Evolutionary conservation across 441 rosid genomes (phyloP).

Genomic region (Lepidium campestre): DNA sequence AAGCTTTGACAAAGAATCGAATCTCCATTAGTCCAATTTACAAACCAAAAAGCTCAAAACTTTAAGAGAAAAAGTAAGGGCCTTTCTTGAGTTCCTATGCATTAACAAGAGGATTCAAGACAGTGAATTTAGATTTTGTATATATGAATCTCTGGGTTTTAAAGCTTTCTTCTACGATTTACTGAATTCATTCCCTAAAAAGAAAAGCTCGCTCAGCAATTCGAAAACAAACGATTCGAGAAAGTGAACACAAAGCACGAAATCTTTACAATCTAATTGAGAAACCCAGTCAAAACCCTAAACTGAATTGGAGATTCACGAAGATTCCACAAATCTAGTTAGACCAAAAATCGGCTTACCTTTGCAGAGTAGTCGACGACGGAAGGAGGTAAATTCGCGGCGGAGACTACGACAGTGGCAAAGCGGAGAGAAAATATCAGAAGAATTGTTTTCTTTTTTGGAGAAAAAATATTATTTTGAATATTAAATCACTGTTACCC

Average conservation of each 20-base stretch:
- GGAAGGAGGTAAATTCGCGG: neutral
- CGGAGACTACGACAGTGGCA: neutral
- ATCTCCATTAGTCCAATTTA: neutral
- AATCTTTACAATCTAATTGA: neutral
- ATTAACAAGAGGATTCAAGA: neutral
- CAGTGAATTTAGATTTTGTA: neutral
- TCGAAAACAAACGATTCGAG: neutral
- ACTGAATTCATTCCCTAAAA: neutral
- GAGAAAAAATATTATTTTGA: too few relatives aligned
- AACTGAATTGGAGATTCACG: neutral
- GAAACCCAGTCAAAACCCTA: neutral
- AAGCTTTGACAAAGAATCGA: neutral
- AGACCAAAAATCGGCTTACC: neutral
- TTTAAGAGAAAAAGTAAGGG: neutral
- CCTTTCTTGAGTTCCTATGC: neutral
- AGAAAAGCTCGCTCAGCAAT: neutral
- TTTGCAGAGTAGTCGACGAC: neutral
- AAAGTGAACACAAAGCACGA: neutral
- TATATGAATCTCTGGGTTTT: neutral
- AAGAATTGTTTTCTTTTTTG: neutral
- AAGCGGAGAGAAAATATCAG: neutral
- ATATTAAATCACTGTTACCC: too few relatives aligned
- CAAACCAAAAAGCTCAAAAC: neutral
- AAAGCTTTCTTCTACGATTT: neutral
- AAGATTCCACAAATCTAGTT: neutral